Evolutionary conservation across 169 alveolate species (phyloP), one percentile per base, ranked within the genome.

Genomic region (Plasmodium knowlesi): DNA sequence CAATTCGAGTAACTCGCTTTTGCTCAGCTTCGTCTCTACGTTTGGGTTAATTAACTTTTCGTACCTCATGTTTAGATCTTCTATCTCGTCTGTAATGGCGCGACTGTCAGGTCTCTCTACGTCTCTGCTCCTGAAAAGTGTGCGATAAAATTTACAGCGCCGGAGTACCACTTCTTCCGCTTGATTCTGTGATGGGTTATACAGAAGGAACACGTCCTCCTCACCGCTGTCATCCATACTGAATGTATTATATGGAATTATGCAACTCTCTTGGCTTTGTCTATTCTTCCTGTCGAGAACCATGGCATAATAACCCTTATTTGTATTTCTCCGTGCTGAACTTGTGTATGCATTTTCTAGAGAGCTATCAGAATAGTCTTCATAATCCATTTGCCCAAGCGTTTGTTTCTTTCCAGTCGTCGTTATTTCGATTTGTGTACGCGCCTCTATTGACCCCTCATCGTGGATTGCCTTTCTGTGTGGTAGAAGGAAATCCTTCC

Each of bases 1-100:
- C 53, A 91, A 81, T 28, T 91, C 83, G 22, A 91, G 46, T 28
- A 91, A 30, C 53, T 91, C 95, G 28, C n/a, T 70, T 71, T 70
- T 81, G 61, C 37, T 81, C 37, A 71, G 28, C 30, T 37, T 53
- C 34, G 37, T 71, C 2, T 91, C 83, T 14, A 30, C n/a, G 25
- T 78, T 54, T 19, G 54, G 39, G 28, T 72, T 91, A 16, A 53
- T 70, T 82, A 91, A 71, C 57, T 81, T 91, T n/a, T 50, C 72
- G 43, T 91, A 91, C 3, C 32, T 78, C 28, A 4, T 14, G 53
- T 91, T 81, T 72, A 91, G 37, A 57, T 89, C 89, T 50, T 82
- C 67, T 16, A 82, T 41, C 28, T 70, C 32, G 16, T 41, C 86
- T 12, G 43, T 3, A 16, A 32, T 34, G 30, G 25, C 61, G 25